Evolutionary conservation across 2,329 filamentous ascomycete species (phyloP), one percentile per base, ranked within the genome.

Genomic region (Pyrenophora teres): DNA sequence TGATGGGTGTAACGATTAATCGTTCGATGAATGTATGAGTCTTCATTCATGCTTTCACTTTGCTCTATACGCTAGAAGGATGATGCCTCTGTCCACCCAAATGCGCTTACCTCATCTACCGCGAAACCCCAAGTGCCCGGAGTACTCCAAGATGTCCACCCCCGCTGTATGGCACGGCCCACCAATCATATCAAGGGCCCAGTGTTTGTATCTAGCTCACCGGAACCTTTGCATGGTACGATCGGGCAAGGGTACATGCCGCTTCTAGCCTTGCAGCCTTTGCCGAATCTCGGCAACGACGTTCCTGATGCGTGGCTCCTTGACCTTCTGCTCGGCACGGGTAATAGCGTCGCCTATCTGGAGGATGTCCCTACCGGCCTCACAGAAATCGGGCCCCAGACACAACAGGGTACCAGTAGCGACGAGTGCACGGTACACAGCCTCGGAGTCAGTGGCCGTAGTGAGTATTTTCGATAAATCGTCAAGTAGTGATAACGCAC

Each of bases 361-460:
- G 72, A 82, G 79, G 36, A 87, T 76, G 57, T 85, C 81, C 70
- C 80, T 80, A 46, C 82, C 81, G 32, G 82, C 81, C 62, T 77
- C 77, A 60, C 78, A 82, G 52, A 87, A 81, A 47, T 86, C 81
- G 6, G 77, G 76, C n/a, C 85, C 80, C 12, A 89, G 76, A 5
- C 78, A 80, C 19, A 91, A 72, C 52, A 95, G 70, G 1, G 92
- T 99, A 0, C 94, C 95, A 0, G 93, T 75, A 0, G 90, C 90
- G 6, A 96, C 89, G 5, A 97, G 80, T 0, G 85, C 85, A 18
- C 94, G 85, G 70, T 92, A 97, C 3, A 94, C 76, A 0, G 90
- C 89, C 70, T 97, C 94, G 0, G 87, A 84, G 63, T 97, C 92
- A 2, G 80, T 84, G 57, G 90, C 87, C 3, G 79, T 81, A 5